Evolutionary conservation across 2,329 filamentous ascomycete species (phyloP), one percentile per base, ranked within the genome.

Genomic region (Phialophora expanda): DNA sequence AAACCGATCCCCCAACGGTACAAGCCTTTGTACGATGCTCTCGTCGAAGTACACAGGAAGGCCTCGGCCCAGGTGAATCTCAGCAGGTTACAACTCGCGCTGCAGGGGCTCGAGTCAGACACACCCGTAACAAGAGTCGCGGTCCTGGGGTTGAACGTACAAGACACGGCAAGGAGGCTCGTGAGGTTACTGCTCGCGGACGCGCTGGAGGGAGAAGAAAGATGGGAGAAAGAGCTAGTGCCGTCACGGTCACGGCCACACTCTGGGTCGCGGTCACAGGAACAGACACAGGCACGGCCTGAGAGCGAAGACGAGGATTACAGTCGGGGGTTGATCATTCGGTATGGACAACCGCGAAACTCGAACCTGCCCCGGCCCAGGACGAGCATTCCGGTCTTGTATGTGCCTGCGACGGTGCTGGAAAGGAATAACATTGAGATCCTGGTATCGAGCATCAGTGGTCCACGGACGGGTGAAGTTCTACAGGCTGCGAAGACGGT

Each of bases 181-280:
- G 83, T 93, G 54, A 85, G 88, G 50, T 80, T 93, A 41, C 78
- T 92, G 12, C 80, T 93, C 1, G 88, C 89, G 1, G 90, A 93
- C 76, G 89, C 90, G 4, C 77, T 93, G 69, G 82, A 82, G 44
- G 78, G 84, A 4, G 83, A 86, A 69, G 83, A 87, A 69, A 76
- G 82, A 28, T 93, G 90, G 90, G 90, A 93, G 76, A 80, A 80
- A 73, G 80, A 87, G 65, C 75, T 93, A 66, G 82, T 84, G 34
- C 71, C 73, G 12, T 26, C 11, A 17, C 38, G 7, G 14, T n/a
- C 17, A 20, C 38, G 17, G 14, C 17, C 38, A n/a, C 17, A 44
- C 5, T n/a, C 38, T 8, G 14, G 8, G 17, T n/a, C 38, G 17
- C 6, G 17, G 12, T 38, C 34, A 12, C 34, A 3, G 11, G 14